Conservation (phyloP, 2,329 filamentous ascomycete genomes). For the Aspergillus alliaceus region DNA sequence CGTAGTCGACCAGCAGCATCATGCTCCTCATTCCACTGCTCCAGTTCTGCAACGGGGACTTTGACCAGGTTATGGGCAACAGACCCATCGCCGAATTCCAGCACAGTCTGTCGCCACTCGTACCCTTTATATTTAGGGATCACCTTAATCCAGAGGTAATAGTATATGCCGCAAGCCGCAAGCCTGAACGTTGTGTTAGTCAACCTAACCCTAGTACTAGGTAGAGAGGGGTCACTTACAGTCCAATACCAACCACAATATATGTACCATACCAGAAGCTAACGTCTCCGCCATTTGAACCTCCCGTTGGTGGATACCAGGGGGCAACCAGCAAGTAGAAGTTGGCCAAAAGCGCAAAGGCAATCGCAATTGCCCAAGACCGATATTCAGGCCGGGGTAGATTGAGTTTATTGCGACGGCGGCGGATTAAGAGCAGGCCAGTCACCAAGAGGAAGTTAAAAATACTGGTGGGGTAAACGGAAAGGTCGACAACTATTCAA, state of each 20-base stretch:
- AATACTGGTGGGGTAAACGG: conserved; percentile 58
- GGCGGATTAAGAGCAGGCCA: conserved; percentile 60
- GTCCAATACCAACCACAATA: conserved; percentile 61
- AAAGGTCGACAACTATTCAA: conserved; percentile 57
- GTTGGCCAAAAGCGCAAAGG: conserved; percentile 61
- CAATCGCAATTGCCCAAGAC: conserved; percentile 58
- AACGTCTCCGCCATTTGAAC: conserved; percentile 62
- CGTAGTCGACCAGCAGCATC: conserved; percentile 45
- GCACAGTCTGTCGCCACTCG: conserved; percentile 55
- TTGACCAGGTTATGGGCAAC: conserved; percentile 54
- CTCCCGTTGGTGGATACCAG: conserved; percentile 67
- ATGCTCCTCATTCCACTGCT: conserved; percentile 59
- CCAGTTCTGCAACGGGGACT: conserved; percentile 53
- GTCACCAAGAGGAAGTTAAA: conserved; percentile 59
- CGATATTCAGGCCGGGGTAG: conserved; percentile 54
- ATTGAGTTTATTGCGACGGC: conserved; percentile 53
- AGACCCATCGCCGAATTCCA: conserved; percentile 52
- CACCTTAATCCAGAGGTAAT: conserved; percentile 58
- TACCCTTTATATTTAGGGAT: conserved; percentile 57
- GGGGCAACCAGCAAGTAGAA: conserved; percentile 67
- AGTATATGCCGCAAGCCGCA: conserved; percentile 57
- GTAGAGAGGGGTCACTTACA: conserved; percentile 50
- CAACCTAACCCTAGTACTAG: neutral
- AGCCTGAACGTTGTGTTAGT: conserved; percentile 41
- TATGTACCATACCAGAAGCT: conserved; percentile 76